Base-by-base conservation (phyloP, 2,329 filamentous ascomycete genomes). In the Kalaharituber pfeilii region DNA sequence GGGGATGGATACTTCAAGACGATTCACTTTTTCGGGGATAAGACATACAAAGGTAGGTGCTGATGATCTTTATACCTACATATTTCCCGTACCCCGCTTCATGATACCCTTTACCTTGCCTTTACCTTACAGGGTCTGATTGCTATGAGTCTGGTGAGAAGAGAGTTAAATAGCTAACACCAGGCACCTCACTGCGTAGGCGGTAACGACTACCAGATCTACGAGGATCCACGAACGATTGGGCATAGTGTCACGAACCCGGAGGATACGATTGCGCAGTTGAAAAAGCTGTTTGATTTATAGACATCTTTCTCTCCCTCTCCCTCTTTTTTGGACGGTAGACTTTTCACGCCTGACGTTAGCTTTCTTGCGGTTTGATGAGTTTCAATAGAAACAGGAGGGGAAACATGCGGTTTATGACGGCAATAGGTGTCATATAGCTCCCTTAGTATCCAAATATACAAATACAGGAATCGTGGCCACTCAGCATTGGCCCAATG, bases 11-110 rank as follows among this genome's bases (percentile, higher is more conserved):
- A 62, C 24, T 64, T 64, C 36, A 56, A 54, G 62, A 89, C 78
- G 45, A 83, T 96, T 63, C 91, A 96, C 75, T 96, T 96, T 77
- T 98, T 96, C 65, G 91, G 91, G 61, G 91, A 98, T 76, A 98
- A 96, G 81, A 85, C 85, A 25, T 81, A 79, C 67, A 71, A 81
- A 68, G 89, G 57, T 58, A 15, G 13, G 45, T 36, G 28, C 29
- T 36, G 15, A 20, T 8, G 5, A 9, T 25, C 18, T 26, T 3
- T 36, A 39, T 24, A n/a, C n/a, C n/a, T n/a, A n/a, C n/a, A n/a
- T n/a, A n/a, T n/a, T n/a, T n/a, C n/a, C n/a, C n/a, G n/a, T n/a
- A n/a, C n/a, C n/a, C n/a, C n/a, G n/a, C n/a, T 30, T 20, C 18
- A 25, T 55, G n/a, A 36, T 9, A 9, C 9, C 20, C 18, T 28